These are phyloP conservation scores for Pugionium cornutum DNA, from an alignment of 345 rosid genomes.

Conservation along the genomic window DNA sequence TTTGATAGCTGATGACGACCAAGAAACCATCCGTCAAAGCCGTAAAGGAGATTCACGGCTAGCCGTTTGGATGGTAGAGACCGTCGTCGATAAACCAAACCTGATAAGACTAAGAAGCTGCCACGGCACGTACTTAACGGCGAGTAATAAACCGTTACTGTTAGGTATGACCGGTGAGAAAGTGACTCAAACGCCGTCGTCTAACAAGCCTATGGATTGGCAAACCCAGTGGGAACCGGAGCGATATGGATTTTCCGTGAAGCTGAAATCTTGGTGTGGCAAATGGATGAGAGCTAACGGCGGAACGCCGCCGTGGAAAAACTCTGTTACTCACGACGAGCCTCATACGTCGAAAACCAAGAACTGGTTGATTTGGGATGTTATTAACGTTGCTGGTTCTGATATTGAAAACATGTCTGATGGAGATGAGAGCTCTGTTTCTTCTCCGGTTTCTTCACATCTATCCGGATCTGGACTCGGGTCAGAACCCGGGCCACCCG, in stretches of 20 bases:
- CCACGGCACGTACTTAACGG: constrained; percentile 70
- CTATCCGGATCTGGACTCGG: constrained; percentile 11
- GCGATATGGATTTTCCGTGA: constrained; percentile 69
- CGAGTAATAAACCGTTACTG: constrained; percentile 73
- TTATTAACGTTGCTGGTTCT: constrained; percentile 49
- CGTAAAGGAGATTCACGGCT: constrained; percentile 52
- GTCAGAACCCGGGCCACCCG: constrained; percentile 48
- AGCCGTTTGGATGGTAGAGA: constrained; percentile 76
- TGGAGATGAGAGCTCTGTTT: constrained; percentile 52
- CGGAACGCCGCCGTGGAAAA: constrained; percentile 90
- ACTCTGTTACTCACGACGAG: constrained; percentile 82
- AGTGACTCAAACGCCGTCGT: constrained; percentile 53
- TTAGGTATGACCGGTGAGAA: constrained; percentile 87
- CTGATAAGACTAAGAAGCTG: constrained; percentile 56
- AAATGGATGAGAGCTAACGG: constrained; percentile 79
- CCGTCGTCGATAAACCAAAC: constrained; percentile 46
- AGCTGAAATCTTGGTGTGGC: constrained; percentile 67
- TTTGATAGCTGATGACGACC: constrained; percentile 72
- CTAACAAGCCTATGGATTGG: constrained; percentile 48
- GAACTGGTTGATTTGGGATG: constrained; percentile 85
- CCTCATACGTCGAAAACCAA: constrained; percentile 58
- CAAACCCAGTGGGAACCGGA: constrained; percentile 77
- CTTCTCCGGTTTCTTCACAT: constrained; percentile 62
- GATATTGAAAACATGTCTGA: constrained; percentile 45
- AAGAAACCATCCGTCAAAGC: constrained; percentile 68